Evolutionary conservation across 1,139 yeast genomes (phyloP), one percentile per base, ranked within the genome.

Genomic region (Debaryomycetaceae sp.): DNA sequence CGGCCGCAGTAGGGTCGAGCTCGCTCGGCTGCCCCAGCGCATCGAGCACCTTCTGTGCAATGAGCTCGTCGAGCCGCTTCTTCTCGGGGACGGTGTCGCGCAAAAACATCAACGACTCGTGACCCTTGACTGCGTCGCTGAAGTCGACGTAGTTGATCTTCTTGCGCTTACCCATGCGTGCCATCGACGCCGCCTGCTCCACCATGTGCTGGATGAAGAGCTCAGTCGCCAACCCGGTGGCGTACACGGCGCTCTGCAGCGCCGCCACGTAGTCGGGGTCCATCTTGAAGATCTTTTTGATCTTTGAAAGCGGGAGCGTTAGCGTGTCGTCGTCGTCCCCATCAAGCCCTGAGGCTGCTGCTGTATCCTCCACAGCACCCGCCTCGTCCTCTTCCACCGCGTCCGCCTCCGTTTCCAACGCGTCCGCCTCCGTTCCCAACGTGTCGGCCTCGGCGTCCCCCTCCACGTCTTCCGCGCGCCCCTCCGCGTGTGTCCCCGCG

Each of bases 151-250:
- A 88, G 30, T 67, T 70, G 16, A 85, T 58, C 44, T 80, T 81
- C 60, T 82, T 81, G 32, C 94, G 65, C 41, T 78, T 77, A 22
- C 79, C 86, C 35, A 78, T 65, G 43, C 78, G 74, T 13, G 95
- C 84, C 28, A 71, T 62, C 34, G 83, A 61, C 18, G 80, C 61
- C 0, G 95, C 91, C 46, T 85, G 93, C 52, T 83, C 94, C 1
- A 88, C 74, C 34, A 89, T 64, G 45, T 83, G 76, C 53, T 83
- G 85, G 11, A 88, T 72, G 53, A 89, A 89, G 30, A 85, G 59
- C 48, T 89, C 96, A 0, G 96, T 82, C 4, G 96, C 95, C 28
- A 84, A 74, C 0, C 94, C 93, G 3, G 91, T 71, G 10, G 95
- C 80, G 46, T 81, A 83, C 10, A 83, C 85, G 0, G 95, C 94